Conservation (phyloP, 1,284 basidiomycete species). For the Singerocomus rubriflavus region DNA sequence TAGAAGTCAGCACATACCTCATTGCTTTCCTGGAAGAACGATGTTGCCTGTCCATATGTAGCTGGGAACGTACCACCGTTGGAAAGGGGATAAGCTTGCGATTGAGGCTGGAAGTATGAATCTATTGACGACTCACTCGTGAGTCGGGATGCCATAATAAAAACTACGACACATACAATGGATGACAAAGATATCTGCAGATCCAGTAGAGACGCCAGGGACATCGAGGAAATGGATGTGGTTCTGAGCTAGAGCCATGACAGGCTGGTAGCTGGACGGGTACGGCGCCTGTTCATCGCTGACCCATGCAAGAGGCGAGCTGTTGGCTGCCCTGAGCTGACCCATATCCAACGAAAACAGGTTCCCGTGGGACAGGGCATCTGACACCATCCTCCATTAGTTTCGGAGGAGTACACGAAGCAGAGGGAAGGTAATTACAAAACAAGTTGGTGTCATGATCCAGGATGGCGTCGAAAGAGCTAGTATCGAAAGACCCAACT, state of each 20-base stretch:
- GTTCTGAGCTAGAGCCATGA: constrained; percentile 77
- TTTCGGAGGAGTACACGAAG: background rate
- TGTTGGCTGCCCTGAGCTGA: constrained; percentile 54
- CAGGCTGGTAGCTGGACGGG: constrained; percentile 57
- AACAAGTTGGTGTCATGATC: constrained; percentile 90
- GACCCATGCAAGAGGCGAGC: constrained; percentile 57
- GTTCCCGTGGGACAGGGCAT: constrained; percentile 59
- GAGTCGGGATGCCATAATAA: background rate
- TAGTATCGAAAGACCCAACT: constrained; percentile 51
- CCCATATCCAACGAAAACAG: constrained; percentile 70
- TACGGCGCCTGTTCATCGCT: constrained; percentile 55
- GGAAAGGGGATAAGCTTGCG: constrained; percentile 58
- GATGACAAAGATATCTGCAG: constrained; percentile 80
- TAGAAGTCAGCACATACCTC: constrained; percentile 39
- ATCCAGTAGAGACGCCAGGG: constrained; percentile 61
- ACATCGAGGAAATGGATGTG: constrained; percentile 79
- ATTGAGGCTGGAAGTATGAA: constrained; percentile 75
- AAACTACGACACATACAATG: constrained; percentile 61
- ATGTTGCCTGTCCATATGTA: constrained; percentile 69
- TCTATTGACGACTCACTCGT: constrained; percentile 39
- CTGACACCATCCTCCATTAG: constrained; percentile 34
- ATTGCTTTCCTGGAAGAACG: constrained; percentile 59
- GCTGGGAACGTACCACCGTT: constrained; percentile 66
- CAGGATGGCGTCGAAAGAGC: constrained; percentile 61
- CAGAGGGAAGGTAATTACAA: constrained; percentile 41